phyloP scores from a whole-genome alignment of 495 filamentous ascomycete species.

The Talaromyces borbonicus region DNA sequence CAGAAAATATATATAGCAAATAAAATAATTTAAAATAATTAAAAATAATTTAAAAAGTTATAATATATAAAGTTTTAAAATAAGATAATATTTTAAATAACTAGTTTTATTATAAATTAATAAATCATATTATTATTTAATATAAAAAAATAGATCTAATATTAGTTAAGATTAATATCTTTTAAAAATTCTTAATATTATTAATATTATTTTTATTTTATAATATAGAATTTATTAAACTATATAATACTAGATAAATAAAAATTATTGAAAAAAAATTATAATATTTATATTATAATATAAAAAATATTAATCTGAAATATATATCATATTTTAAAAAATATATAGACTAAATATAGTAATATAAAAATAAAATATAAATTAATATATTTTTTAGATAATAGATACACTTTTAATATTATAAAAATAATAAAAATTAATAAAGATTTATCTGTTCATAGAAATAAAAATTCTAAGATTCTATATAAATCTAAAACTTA shows the following conservation, averaged over 20 bases:
- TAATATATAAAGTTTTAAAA: too few relatives aligned
- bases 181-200: slow-evolving; percentile 10
- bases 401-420: slow-evolving; percentile 1
- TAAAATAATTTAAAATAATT: too few relatives aligned
- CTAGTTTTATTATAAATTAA: background rate
- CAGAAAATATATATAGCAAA: too few relatives aligned
- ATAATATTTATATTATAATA: slow-evolving; percentile 6
- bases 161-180: slow-evolving; percentile 8
- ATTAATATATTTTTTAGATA: slow-evolving; percentile 6
- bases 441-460: too few relatives aligned
- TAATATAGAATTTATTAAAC: slow-evolving; percentile 10
- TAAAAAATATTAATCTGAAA: too few relatives aligned
- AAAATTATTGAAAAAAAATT: background rate
- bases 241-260: background rate
- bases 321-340: too few relatives aligned
- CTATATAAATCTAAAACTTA: slow-evolving; percentile 8
- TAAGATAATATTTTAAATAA: too few relatives aligned
- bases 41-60: too few relatives aligned
- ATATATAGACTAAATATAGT: slow-evolving; percentile 4
- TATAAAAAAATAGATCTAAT: slow-evolving; percentile 5
- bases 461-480: slow-evolving; percentile 7
- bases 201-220: slow-evolving; percentile 7
- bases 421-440: slow-evolving; percentile 3
- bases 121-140: slow-evolving; percentile 2
- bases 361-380: slow-evolving; percentile 7